Evolutionary conservation across 345 rosid genomes (phyloP).

Genomic region (Boechera divaricarpa): DNA sequence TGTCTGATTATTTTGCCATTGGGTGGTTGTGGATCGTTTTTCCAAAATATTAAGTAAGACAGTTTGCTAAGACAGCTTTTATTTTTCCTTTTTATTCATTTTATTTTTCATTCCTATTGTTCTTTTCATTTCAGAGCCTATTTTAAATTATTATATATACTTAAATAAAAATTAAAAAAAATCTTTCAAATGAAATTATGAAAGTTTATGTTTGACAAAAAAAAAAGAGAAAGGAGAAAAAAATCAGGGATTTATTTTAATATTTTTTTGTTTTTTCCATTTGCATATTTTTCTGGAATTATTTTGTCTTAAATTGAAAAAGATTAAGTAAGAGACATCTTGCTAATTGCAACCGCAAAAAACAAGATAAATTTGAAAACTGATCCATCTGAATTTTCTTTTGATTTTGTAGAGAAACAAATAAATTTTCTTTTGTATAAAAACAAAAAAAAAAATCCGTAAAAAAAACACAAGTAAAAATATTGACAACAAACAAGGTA

Average conservation of each 20-base stretch:
- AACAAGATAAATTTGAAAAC: conserved; percentile 1
- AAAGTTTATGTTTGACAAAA: background rate
- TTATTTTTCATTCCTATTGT: no score
- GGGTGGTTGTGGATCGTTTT: no score
- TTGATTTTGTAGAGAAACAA: background rate
- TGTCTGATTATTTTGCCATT: no score
- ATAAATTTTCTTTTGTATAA: background rate
- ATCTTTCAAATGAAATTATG: no score
- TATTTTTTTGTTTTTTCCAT: conserved; percentile 1
- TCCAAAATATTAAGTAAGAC: no score
- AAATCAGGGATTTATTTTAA: background rate
- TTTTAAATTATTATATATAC: no score
- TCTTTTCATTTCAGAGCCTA: no score
- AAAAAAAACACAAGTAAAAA: background rate
- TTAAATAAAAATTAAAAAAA: no score
- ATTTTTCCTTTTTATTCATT: no score
- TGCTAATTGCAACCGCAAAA: background rate
- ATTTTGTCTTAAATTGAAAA: background rate
- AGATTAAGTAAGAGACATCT: background rate
- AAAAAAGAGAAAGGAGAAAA: background rate
- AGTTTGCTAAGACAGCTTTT: no score
- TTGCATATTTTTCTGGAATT: background rate
- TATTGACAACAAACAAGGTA: conserved; percentile 2
- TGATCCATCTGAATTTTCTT: conserved; percentile 4
- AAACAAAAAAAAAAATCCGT: background rate